phyloP scores from a whole-genome alignment of 352 stramenopile genomes.

The Phytopythium sindhum region DNA sequence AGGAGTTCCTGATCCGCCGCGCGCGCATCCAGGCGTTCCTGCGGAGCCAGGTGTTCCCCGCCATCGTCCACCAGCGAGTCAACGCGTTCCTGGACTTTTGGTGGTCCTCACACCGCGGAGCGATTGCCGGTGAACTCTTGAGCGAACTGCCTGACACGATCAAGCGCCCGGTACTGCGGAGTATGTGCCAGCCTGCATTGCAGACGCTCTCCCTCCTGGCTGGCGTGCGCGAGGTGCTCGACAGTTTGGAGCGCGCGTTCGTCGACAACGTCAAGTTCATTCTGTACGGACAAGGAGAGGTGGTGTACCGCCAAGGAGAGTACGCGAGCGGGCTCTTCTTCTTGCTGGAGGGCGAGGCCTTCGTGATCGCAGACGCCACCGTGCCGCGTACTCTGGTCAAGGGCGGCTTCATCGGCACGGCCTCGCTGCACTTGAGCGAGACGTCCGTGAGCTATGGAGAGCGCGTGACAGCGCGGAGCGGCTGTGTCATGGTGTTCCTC shows the following conservation, averaged over 20 bases:
- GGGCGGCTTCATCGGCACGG: slow-evolving; percentile 50
- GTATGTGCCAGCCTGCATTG: slow-evolving; percentile 47
- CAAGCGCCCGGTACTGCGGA: slow-evolving; percentile 42
- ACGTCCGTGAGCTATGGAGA: slow-evolving; percentile 53
- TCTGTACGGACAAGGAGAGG: slow-evolving; percentile 57
- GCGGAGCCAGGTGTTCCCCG: slow-evolving; percentile 33
- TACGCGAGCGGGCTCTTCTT: slow-evolving; percentile 64
- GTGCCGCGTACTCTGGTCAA: slow-evolving; percentile 32
- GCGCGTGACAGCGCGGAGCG: slow-evolving; percentile 52
- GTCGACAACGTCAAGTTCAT: slow-evolving; percentile 50
- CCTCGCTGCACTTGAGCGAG: slow-evolving; percentile 45
- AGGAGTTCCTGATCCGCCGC: slow-evolving; percentile 52
- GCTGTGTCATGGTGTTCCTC: slow-evolving; percentile 54
- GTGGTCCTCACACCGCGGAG: slow-evolving; percentile 59
- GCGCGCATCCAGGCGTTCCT: slow-evolving; percentile 55
- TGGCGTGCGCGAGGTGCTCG: slow-evolving; percentile 31
- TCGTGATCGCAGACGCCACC: slow-evolving; percentile 34
- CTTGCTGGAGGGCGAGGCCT: slow-evolving; percentile 48
- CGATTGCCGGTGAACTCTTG: slow-evolving; percentile 41
- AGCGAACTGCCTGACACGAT: slow-evolving; percentile 52
- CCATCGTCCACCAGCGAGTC: slow-evolving; percentile 44
- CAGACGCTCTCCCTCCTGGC: slow-evolving; percentile 38
- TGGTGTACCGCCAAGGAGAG: slow-evolving; percentile 59
- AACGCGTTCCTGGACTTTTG: slow-evolving; percentile 69
- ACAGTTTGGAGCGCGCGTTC: slow-evolving; percentile 37